phyloP scores from a whole-genome alignment of 352 stramenopile species.

The Globisporangium sylvaticum region DNA sequence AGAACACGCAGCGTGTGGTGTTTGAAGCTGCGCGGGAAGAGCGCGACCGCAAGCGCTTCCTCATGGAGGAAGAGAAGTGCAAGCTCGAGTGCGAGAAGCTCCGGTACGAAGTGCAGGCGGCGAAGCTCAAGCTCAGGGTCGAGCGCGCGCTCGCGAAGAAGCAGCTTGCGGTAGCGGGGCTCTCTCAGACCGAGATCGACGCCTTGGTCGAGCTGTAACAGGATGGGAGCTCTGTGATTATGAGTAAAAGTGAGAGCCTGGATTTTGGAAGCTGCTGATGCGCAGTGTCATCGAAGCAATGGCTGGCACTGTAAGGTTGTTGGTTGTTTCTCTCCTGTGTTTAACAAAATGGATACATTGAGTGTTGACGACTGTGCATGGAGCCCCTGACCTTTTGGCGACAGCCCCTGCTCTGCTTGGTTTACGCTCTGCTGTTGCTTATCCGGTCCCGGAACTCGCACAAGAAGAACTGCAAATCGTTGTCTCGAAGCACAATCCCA shows the following conservation, averaged over 20 bases:
- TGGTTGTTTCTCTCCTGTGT: background rate
- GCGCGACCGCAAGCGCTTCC: constrained; percentile 52
- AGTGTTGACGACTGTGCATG: background rate
- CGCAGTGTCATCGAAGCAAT: background rate
- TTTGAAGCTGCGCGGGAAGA: constrained; percentile 58
- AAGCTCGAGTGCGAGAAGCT: constrained; percentile 67
- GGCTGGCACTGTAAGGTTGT: background rate
- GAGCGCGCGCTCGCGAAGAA: constrained; percentile 49
- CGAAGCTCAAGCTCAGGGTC: constrained; percentile 45
- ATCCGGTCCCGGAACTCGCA: constrained; percentile 62
- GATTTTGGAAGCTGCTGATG: background rate
- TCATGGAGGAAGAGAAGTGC: constrained; percentile 55
- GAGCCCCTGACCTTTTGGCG: background rate
- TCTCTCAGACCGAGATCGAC: constrained; percentile 41
- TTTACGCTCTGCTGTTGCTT: constrained; percentile 5
- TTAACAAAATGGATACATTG: background rate
- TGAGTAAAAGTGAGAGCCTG: background rate
- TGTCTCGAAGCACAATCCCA: constrained; percentile 49
- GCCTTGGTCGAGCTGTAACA: constrained; percentile 7
- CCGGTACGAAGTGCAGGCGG: constrained; percentile 48
- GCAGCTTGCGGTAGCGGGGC: constrained; percentile 43
- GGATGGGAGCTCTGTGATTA: background rate
- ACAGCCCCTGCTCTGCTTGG: too few relatives aligned
- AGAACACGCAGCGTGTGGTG: constrained; percentile 49
- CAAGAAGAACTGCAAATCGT: constrained; percentile 52